These are phyloP conservation scores for Schizothecium vesticola DNA, from an alignment of 495 filamentous ascomycete species.

Conservation along the genomic window DNA sequence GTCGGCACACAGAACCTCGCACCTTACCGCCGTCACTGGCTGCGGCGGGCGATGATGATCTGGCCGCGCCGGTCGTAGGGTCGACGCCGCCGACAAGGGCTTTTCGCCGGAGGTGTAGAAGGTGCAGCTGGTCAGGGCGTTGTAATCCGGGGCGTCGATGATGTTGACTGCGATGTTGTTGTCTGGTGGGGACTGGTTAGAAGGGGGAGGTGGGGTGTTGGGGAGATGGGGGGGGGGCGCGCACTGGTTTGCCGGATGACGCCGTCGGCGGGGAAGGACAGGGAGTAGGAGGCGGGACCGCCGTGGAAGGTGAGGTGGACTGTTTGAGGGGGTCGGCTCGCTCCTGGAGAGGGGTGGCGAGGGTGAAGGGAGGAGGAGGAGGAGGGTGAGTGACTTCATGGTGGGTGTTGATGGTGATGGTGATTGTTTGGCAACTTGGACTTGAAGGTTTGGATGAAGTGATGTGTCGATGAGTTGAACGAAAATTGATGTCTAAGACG, in stretches of 20 bases:
- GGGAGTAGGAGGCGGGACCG: slow-evolving; percentile 22
- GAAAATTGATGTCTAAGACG: not conserved
- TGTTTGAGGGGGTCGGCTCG: slow-evolving; percentile 18
- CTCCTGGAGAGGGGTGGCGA: slow-evolving; percentile 16
- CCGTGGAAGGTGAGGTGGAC: slow-evolving; percentile 28
- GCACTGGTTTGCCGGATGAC: slow-evolving; percentile 21
- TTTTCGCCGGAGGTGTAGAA: slow-evolving; percentile 20
- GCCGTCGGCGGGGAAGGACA: slow-evolving; percentile 29
- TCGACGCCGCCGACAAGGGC: slow-evolving; percentile 20
- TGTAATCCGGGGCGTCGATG: slow-evolving; percentile 29
- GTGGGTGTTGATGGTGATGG: not conserved
- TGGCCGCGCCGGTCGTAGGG: slow-evolving; percentile 13
- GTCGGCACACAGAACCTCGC: slow-evolving; percentile 21
- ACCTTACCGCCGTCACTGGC: slow-evolving; percentile 25
- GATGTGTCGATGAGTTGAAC: not conserved
- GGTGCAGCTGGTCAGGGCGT: slow-evolving; percentile 21
- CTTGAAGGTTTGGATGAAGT: not conserved
- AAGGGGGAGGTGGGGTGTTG: not conserved
- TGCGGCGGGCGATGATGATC: slow-evolving; percentile 26
- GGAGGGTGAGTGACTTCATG: not conserved
- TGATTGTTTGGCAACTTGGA: not conserved
- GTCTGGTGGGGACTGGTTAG: slow-evolving; percentile 14
- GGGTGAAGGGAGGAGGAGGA: slow-evolving; percentile 1
- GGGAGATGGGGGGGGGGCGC: not conserved
- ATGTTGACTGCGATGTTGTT: slow-evolving; percentile 24